phyloP scores from a whole-genome alignment of 345 rosid species.

The Abelmoschus esculentus region DNA sequence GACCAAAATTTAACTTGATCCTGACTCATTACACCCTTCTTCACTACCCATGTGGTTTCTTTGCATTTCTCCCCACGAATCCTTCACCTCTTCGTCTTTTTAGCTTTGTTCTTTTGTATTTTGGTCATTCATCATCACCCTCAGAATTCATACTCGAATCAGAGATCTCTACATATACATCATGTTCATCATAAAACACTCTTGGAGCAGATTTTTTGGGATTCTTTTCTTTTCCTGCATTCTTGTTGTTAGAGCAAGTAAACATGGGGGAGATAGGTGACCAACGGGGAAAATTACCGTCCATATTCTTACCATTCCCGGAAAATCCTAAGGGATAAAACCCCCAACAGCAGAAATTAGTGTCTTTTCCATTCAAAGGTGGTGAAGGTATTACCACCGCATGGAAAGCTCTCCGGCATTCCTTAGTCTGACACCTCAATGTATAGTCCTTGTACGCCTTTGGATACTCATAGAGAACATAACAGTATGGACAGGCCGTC shows the following conservation, averaged over 20 bases:
- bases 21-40: conserved; percentile 25
- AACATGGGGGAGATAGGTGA: conserved; percentile 70
- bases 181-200: conserved; percentile 33
- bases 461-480: conserved; percentile 60
- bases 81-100: conserved; percentile 30
- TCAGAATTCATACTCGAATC: conserved; percentile 29
- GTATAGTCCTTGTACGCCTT: conserved; percentile 70
- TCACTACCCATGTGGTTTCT: conserved; percentile 27
- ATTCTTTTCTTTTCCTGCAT: conserved; percentile 12
- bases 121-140: conserved; percentile 48
- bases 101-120: conserved; percentile 13
- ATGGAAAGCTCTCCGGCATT: conserved; percentile 70
- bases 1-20: conserved; percentile 10
- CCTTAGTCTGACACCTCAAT: conserved; percentile 47
- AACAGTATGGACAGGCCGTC: conserved; percentile 95
- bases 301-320: conserved; percentile 19
- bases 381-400: conserved; percentile 60
- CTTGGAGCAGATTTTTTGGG: conserved; percentile 16
- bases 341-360: conserved; percentile 67
- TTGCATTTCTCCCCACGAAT: conserved; percentile 26
- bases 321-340: conserved; percentile 65
- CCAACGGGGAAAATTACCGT: conserved; percentile 38
- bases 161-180: conserved; percentile 41
- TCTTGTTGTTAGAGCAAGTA: conserved; percentile 27
- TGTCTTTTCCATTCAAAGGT: conserved; percentile 49